These are phyloP conservation scores for Aeschynomene evenia DNA, from an alignment of 306 rosid species.

Conservation along the genomic window DNA sequence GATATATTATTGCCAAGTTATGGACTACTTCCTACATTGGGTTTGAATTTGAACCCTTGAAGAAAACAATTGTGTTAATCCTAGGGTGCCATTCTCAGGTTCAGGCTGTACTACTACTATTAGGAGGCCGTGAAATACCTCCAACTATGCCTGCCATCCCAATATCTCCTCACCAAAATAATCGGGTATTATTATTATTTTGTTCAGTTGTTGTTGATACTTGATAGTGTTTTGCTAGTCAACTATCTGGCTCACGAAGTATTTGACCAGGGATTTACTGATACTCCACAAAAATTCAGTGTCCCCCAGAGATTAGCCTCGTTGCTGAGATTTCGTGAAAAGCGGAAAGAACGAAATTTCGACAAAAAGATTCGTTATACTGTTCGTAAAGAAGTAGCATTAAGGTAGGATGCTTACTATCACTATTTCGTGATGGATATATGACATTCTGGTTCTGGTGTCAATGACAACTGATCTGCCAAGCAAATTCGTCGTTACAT, in stretches of 20 bases:
- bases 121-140: conserved; percentile 73
- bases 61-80: conserved; percentile 29
- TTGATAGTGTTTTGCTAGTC: conserved; percentile 34
- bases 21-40: conserved; percentile 9
- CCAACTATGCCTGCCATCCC: conserved; percentile 45
- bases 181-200: conserved; percentile 47
- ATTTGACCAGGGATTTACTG: conserved; percentile 57
- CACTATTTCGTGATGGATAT: conserved; percentile 12
- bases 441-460: background rate
- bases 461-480: background rate
- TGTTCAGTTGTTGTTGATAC: conserved; percentile 30
- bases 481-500: background rate
- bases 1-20: background rate
- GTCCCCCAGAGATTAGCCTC: conserved; percentile 76
- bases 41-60: conserved; percentile 17
- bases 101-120: conserved; percentile 67
- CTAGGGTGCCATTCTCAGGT: conserved; percentile 51
- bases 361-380: conserved; percentile 82
- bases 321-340: conserved; percentile 77
- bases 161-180: conserved; percentile 39
- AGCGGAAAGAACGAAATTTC: conserved; percentile 74
- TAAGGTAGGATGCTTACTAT: conserved; percentile 53
- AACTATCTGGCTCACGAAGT: conserved; percentile 44
- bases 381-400: conserved; percentile 81
- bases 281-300: conserved; percentile 53